phyloP scores from a whole-genome alignment of 2,329 filamentous ascomycete species.

The Sordariomycetes sp. region DNA sequence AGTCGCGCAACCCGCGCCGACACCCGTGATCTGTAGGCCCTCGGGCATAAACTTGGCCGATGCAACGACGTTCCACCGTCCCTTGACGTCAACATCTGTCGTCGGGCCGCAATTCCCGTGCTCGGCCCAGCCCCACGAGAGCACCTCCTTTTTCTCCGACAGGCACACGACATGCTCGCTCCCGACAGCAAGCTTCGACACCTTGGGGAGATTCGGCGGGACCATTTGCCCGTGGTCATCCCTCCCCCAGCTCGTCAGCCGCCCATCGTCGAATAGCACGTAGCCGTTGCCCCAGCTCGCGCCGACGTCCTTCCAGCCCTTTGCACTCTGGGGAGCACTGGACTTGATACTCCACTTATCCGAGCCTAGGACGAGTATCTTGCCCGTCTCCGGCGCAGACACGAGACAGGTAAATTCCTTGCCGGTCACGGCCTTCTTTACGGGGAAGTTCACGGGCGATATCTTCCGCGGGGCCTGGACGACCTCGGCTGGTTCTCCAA shows the following conservation, averaged over 20 bases:
- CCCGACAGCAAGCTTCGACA: constrained; percentile 60
- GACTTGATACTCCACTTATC: constrained; percentile 59
- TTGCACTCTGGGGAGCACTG: constrained; percentile 35
- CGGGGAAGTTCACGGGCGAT: constrained; percentile 43
- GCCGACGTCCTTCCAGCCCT: constrained; percentile 52
- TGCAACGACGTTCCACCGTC: constrained; percentile 53
- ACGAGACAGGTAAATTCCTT: constrained; percentile 75
- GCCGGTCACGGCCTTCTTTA: constrained; percentile 58
- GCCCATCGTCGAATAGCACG: constrained; percentile 48
- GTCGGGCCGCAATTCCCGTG: constrained; percentile 86
- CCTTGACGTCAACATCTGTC: constrained; percentile 54
- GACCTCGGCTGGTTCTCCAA: constrained; percentile 45
- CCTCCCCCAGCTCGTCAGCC: constrained; percentile 63
- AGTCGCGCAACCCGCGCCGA: constrained; percentile 84
- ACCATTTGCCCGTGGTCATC: constrained; percentile 75
- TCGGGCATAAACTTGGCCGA: constrained; percentile 39
- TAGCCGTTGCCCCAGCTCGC: constrained; percentile 79
- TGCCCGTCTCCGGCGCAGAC: constrained; percentile 36
- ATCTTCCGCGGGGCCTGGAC: constrained; percentile 50
- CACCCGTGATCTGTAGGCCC: constrained; percentile 35
- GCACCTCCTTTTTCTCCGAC: constrained; percentile 48
- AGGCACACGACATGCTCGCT: constrained; percentile 82
- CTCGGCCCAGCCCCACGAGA: constrained; percentile 94
- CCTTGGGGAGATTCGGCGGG: constrained; percentile 42
- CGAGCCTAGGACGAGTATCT: constrained; percentile 55